Evolutionary conservation across 352 stramenopile species (phyloP).

Genomic region (Phytopythium litorale): DNA sequence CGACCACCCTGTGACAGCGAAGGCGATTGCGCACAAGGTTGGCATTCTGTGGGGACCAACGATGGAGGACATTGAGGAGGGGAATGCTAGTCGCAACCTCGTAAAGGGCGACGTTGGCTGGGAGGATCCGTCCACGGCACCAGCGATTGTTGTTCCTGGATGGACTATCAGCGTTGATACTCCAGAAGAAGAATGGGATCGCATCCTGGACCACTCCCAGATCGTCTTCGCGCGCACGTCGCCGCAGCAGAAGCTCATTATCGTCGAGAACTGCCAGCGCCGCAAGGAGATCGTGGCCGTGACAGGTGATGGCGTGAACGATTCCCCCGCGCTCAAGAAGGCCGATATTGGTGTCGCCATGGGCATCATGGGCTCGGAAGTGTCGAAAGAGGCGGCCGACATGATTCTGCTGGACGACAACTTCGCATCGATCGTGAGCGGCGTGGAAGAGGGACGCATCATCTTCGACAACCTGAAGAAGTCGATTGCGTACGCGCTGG

Average conservation of each 20-base stretch:
- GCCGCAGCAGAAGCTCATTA: constrained; percentile 93
- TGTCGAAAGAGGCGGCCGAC: constrained; percentile 93
- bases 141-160: constrained; percentile 83
- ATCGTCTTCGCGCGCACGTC: constrained; percentile 96
- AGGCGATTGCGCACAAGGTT: constrained; percentile 92
- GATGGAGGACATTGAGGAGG: constrained; percentile 64
- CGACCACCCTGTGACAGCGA: constrained; percentile 91
- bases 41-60: constrained; percentile 87
- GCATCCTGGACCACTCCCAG: constrained; percentile 81
- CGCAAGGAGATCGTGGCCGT: constrained; percentile 90
- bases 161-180: constrained; percentile 78
- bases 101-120: constrained; percentile 54
- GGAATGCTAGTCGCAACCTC: constrained; percentile 46
- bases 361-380: constrained; percentile 96
- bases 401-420: constrained; percentile 98
- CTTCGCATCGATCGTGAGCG: constrained; percentile 95
- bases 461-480: constrained; percentile 97
- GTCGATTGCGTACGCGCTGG: constrained; percentile 90
- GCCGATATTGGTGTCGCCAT: constrained; percentile 98
- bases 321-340: constrained; percentile 95
- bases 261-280: constrained; percentile 91
- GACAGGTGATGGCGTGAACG: constrained; percentile 98
- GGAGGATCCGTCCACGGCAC: constrained; percentile 65
- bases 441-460: constrained; percentile 92
- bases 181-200: constrained; percentile 81